phyloP scores from a whole-genome alignment of 352 stramenopile genomes.

The Globisporangium splendens region DNA sequence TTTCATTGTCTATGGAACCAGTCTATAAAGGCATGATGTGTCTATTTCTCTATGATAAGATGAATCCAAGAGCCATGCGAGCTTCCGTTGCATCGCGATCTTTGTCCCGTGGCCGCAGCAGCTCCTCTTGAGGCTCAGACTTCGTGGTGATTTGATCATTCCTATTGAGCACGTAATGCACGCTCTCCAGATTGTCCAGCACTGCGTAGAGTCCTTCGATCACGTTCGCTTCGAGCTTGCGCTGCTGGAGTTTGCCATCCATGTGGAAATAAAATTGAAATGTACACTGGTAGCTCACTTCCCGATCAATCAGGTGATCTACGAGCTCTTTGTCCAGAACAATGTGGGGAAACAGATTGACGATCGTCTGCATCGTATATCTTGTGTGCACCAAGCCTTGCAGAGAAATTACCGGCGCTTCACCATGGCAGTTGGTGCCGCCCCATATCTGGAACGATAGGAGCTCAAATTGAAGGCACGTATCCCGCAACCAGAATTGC shows the following conservation, averaged over 20 bases:
- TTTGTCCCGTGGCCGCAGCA: too few relatives aligned
- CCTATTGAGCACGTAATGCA: neutral
- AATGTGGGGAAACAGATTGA: conserved; percentile 1
- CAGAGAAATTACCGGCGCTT: neutral
- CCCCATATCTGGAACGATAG: neutral
- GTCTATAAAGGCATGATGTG: too few relatives aligned
- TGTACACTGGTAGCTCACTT: conserved; percentile 1
- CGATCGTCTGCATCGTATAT: conserved; percentile 2
- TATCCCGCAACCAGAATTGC: neutral
- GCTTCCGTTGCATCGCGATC: too few relatives aligned
- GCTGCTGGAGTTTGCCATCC: neutral
- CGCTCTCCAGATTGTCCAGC: conserved; percentile 1
- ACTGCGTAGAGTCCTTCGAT: neutral
- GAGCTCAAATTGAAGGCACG: neutral
- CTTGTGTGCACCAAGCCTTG: neutral
- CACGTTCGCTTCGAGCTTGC: neutral
- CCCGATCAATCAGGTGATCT: neutral
- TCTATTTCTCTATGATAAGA: too few relatives aligned
- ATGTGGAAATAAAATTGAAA: neutral
- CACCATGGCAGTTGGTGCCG: neutral
- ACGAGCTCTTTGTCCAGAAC: conserved; percentile 1
- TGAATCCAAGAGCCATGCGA: too few relatives aligned
- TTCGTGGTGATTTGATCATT: neutral
- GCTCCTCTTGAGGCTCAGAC: too few relatives aligned
- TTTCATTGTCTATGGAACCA: too few relatives aligned